Evolutionary conservation across 768 basidiomycete species (phyloP), one percentile per base, ranked within the genome.

Genomic region (Lactarius sp.): DNA sequence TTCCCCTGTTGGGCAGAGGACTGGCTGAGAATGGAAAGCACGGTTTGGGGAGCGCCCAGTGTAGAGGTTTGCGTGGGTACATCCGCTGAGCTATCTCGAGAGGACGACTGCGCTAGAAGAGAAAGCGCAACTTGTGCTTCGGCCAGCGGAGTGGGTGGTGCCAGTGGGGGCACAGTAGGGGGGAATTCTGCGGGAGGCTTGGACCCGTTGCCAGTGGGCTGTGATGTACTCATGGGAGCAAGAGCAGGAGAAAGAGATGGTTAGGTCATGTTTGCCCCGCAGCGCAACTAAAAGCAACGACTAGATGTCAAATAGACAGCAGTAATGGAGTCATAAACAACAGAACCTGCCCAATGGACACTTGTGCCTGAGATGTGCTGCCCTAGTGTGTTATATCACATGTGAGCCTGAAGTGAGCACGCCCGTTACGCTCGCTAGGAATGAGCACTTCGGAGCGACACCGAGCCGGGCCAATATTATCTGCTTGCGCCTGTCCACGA

Each of bases 261-360:
- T 3, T 34, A 16, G 18, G 22, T 22, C 42, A 6, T 18, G 27
- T 4, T 27, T 27, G 27, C 27, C 27, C 27, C 3, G 2, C 27
- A 27, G 27, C 27, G 27, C 27, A 27, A 27, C 34, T 16, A 52
- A 52, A 52, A 59, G 16, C 9, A 22, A 27, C 6, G 7, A 5
- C 9, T n/a, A 42, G 16, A 31, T 13, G 42, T 16, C 2, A 6
- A 10, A n/a, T 41, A 34, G 50, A 57, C 62, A 63, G 61, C 18
- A 52, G 61, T 7, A 62, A 62, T 62, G 61, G 61, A 62, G 57
- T 2, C 41, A 22, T 18, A 1, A 27, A 7, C 1, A 14, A 14
- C 41, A 12, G 41, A 8, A 14, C 41, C 41, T 41, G 41, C 2
- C 16, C 41, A 14, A 41, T 41, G 12, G 14, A 41, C 36, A 13